These are phyloP conservation scores for Dactylonectria macrodidyma DNA, from an alignment of 2,329 filamentous ascomycete genomes.

Conservation along the genomic window DNA sequence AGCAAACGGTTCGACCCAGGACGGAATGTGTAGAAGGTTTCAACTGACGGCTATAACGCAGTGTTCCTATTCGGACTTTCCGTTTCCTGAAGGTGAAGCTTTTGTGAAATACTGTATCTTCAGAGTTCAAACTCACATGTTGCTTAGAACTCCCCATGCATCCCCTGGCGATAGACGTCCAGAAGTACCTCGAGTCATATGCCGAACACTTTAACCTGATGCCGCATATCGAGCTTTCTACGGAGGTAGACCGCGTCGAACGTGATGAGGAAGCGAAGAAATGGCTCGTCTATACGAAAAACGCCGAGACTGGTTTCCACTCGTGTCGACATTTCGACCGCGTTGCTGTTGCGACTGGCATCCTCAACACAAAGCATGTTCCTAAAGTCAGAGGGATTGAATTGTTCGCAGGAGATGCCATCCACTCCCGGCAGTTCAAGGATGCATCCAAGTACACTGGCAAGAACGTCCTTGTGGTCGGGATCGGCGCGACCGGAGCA, in stretches of 20 bases:
- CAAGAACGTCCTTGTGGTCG: constrained; percentile 62
- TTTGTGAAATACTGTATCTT: not conserved
- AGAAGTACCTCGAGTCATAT: constrained; percentile 52
- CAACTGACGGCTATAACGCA: constrained; percentile 16
- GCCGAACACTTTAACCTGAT: constrained; percentile 50
- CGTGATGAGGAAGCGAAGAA: constrained; percentile 44
- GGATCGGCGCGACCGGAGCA: constrained; percentile 57
- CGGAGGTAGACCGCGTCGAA: constrained; percentile 43
- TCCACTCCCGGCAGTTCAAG: constrained; percentile 59
- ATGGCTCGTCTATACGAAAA: constrained; percentile 50
- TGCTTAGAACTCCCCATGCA: constrained; percentile 41
- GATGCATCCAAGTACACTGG: constrained; percentile 52
- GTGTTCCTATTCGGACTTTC: constrained; percentile 53
- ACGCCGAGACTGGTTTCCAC: constrained; percentile 39
- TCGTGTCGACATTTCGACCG: constrained; percentile 52
- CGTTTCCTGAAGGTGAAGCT: constrained; percentile 49
- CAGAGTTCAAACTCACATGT: constrained; percentile 4
- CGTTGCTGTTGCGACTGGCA: constrained; percentile 54
- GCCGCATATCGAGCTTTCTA: constrained; percentile 47
- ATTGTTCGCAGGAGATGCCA: constrained; percentile 55
- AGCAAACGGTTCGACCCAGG: constrained; percentile 43
- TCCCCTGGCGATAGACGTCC: constrained; percentile 46
- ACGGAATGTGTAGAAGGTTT: not conserved
- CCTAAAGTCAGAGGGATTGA: constrained; percentile 56
- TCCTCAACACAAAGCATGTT: constrained; percentile 51